Conservation (phyloP, 345 rosid genomes). For the Populus deltoides region DNA sequence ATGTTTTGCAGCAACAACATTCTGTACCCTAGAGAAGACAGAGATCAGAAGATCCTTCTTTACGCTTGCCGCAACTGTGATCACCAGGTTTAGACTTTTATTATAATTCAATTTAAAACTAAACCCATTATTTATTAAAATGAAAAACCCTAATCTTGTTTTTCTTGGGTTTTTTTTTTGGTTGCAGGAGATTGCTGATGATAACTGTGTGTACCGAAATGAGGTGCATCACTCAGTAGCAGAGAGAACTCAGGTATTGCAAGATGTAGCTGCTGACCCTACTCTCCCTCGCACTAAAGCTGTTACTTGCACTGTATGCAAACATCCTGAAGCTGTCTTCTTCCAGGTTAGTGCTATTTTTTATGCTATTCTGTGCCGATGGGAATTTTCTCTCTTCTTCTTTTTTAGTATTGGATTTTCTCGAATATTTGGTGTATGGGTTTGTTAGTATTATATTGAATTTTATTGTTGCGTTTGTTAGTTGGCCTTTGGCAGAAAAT, state of each 20-base stretch:
- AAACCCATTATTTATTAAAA: background rate
- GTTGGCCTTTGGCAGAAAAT: background rate
- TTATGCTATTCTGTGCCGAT: background rate
- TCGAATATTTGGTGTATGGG: background rate
- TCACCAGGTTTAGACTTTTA: slow-evolving; percentile 24
- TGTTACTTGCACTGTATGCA: slow-evolving; percentile 47
- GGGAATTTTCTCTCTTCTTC: background rate
- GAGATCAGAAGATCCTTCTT: slow-evolving; percentile 53
- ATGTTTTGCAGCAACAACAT: slow-evolving; percentile 61
- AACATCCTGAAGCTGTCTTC: slow-evolving; percentile 65
- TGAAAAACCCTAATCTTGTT: background rate
- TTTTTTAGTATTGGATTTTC: background rate
- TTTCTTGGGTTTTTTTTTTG: background rate
- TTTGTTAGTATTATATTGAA: background rate
- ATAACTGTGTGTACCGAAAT: slow-evolving; percentile 58
- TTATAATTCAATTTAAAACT: background rate
- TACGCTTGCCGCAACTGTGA: slow-evolving; percentile 87
- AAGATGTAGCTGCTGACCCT: slow-evolving; percentile 74
- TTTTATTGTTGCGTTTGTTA: background rate
- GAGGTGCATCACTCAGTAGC: slow-evolving; percentile 69
- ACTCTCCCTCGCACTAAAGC: slow-evolving; percentile 76
- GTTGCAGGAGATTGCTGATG: slow-evolving; percentile 58
- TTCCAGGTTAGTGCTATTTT: slow-evolving; percentile 46
- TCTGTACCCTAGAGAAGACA: slow-evolving; percentile 71
- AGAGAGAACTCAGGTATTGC: slow-evolving; percentile 62